A percentile compares a stretch with the other conserved stretches of the same genome.
Evolutionary conservation across 2,329 filamentous ascomycete species (phyloP).

Genomic region (Camillea tinctor): DNA sequence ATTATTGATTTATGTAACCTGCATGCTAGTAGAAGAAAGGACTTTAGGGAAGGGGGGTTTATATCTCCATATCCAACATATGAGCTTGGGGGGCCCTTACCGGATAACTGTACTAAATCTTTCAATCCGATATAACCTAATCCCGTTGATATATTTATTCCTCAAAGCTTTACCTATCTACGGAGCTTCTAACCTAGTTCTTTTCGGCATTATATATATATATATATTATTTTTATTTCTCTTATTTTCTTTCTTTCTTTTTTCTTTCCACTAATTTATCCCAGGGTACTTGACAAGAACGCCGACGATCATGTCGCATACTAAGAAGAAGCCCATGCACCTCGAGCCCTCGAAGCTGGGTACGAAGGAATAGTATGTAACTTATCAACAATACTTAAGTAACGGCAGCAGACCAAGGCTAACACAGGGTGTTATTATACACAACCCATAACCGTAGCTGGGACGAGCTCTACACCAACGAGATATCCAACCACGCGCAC

Average conservation of each 20-base stretch:
- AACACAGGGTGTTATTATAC: no score
- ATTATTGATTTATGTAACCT: not conserved
- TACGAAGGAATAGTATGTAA: slow-evolving; percentile 82
- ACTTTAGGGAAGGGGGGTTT: not conserved
- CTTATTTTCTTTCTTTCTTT: not conserved
- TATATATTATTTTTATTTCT: no score
- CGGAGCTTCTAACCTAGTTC: no score
- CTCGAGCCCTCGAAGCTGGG: slow-evolving; percentile 78
- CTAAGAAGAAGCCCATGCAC: slow-evolving; percentile 50
- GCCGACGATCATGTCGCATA: not conserved
- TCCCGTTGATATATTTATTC: not conserved
- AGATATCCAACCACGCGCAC: slow-evolving; percentile 68
- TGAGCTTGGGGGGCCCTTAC: not conserved
- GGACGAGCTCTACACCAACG: slow-evolving; percentile 70
- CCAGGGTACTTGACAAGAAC: no score
- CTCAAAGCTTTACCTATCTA: not conserved
- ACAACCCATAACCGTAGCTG: slow-evolving; percentile 51
- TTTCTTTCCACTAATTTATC: not conserved
- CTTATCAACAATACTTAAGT: not conserved
- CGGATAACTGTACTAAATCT: not conserved
- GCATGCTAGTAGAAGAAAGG: no score
- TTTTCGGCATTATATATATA: no score
- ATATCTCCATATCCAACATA: not conserved
- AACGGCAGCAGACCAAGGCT: no score
- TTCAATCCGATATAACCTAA: no score